Evolutionary conservation across 2,329 filamentous ascomycete species (phyloP).

Genomic region (Diaporthe citri): DNA sequence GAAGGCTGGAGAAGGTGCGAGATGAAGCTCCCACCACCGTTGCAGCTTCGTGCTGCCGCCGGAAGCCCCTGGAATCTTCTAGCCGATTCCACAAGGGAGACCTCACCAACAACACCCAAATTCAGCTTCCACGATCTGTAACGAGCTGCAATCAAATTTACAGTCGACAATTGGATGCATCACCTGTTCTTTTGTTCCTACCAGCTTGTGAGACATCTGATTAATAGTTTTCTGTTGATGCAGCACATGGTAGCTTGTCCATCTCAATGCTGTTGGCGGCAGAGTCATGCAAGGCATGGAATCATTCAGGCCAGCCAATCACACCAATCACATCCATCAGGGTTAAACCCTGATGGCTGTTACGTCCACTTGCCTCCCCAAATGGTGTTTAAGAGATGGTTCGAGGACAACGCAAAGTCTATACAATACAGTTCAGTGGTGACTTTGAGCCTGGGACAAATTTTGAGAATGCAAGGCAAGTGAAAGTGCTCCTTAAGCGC

Average conservation of each 20-base stretch:
- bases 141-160: background rate
- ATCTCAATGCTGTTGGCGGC: background rate
- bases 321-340: background rate
- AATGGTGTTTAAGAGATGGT: background rate
- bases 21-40: constrained; percentile 31
- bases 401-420: background rate
- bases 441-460: background rate
- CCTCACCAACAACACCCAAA: background rate
- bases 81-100: constrained; percentile 31
- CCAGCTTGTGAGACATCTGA: background rate
- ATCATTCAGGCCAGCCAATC: background rate
- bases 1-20: constrained; percentile 34
- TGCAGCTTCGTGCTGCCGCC: constrained; percentile 43
- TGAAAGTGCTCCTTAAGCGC: background rate
- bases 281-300: background rate
- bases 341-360: background rate
- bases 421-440: background rate
- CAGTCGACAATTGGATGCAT: background rate
- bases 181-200: rapidly evolving
- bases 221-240: background rate
- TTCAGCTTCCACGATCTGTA: background rate
- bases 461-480: background rate
- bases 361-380: background rate
- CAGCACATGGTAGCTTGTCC: background rate
- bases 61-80: constrained; percentile 49